phyloP scores from a whole-genome alignment of 2,329 filamentous ascomycete genomes.

The Paraconiothyrium brasiliense region DNA sequence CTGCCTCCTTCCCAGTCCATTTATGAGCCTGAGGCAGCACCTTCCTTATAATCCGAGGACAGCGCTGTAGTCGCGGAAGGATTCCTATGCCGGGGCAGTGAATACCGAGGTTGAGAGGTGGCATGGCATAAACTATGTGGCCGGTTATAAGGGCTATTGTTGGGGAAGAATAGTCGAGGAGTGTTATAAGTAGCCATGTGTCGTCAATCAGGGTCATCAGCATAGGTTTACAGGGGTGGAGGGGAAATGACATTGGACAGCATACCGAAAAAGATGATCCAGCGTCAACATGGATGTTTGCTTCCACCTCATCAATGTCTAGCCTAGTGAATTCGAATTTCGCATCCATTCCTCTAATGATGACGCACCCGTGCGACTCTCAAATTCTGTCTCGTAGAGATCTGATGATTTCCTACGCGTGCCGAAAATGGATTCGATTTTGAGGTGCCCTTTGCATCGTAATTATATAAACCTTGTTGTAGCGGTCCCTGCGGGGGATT shows the following conservation, averaged over 20 bases:
- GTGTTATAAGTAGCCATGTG: slow-evolving; percentile 54
- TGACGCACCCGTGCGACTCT: slow-evolving; percentile 62
- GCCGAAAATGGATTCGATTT: slow-evolving; percentile 61
- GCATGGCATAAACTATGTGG: slow-evolving; percentile 52
- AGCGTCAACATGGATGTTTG: slow-evolving; percentile 64
- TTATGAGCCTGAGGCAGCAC: slow-evolving; percentile 65
- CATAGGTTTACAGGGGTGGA: background rate
- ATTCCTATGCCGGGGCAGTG: slow-evolving; percentile 65
- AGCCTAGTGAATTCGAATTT: slow-evolving; percentile 63
- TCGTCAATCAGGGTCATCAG: slow-evolving; percentile 5
- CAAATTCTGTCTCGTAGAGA: slow-evolving; percentile 59
- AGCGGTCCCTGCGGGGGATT: slow-evolving; percentile 57
- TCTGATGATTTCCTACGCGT: slow-evolving; percentile 63
- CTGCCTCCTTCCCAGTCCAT: slow-evolving; percentile 64
- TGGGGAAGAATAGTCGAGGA: slow-evolving; percentile 60
- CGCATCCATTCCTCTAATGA: slow-evolving; percentile 61
- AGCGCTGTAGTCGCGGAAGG: slow-evolving; percentile 62
- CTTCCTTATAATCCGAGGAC: slow-evolving; percentile 61
- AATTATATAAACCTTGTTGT: slow-evolving; percentile 62
- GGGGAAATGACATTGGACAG: slow-evolving; percentile 14
- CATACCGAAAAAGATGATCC: slow-evolving; percentile 64
- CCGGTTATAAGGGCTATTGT: slow-evolving; percentile 60
- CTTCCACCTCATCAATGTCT: slow-evolving; percentile 58
- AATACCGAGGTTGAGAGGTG: slow-evolving; percentile 64
- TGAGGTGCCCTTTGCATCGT: slow-evolving; percentile 65